Evolutionary conservation across 352 stramenopile genomes (phyloP).

Genomic region (Phytophthora macrochlamydospora): DNA sequence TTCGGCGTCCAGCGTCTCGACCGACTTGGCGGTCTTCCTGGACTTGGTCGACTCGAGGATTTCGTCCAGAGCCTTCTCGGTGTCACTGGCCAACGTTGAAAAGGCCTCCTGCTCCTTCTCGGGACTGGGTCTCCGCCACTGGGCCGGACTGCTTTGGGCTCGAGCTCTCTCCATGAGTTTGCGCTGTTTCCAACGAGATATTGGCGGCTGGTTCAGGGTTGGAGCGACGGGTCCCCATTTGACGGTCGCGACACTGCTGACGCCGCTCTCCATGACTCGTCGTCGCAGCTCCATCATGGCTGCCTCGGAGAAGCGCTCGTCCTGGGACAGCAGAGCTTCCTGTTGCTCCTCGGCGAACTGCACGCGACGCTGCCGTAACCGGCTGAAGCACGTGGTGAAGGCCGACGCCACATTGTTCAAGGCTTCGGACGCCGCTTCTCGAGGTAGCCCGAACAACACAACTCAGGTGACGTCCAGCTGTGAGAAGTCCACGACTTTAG

Average conservation of each 20-base stretch:
- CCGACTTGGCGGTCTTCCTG: constrained; percentile 24
- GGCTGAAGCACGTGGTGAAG: constrained; percentile 56
- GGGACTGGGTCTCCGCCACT: constrained; percentile 17
- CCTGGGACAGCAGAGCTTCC: constrained; percentile 64
- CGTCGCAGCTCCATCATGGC: constrained; percentile 75
- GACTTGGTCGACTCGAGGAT: constrained; percentile 40
- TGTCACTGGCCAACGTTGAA: constrained; percentile 47
- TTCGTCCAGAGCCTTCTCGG: constrained; percentile 54
- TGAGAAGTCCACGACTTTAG: too few relatives aligned
- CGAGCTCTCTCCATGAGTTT: constrained; percentile 37
- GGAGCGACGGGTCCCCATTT: constrained; percentile 24
- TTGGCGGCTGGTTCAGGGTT: constrained; percentile 30
- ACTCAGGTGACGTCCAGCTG: too few relatives aligned
- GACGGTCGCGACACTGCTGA: background rate
- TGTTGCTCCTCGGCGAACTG: constrained; percentile 82
- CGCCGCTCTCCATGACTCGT: constrained; percentile 60
- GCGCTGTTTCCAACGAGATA: constrained; percentile 45
- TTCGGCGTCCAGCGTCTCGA: constrained; percentile 38
- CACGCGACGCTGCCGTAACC: constrained; percentile 38
- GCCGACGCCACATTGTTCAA: constrained; percentile 22
- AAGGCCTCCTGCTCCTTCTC: constrained; percentile 29
- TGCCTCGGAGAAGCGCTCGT: constrained; percentile 51
- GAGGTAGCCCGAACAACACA: constrained; percentile 31
- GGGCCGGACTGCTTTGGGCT: constrained; percentile 19
- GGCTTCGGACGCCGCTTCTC: constrained; percentile 42